Conservation (phyloP, 2,329 filamentous ascomycete genomes). For the Chaetoscypha palmicola region DNA sequence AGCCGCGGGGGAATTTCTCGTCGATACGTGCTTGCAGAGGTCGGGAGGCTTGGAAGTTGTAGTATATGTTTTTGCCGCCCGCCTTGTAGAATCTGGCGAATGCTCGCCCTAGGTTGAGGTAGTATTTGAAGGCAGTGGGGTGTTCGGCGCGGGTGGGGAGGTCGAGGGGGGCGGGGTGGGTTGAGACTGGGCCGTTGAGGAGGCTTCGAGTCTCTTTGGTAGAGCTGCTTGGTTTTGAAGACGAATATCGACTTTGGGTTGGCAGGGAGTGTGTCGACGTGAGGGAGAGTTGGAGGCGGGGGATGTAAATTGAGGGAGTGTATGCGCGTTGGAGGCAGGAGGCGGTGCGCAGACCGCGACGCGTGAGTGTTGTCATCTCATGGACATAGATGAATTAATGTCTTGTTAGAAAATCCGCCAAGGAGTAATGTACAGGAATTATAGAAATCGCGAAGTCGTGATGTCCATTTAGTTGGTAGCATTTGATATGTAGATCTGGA, state of each 20-base stretch:
- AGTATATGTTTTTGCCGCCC: conserved; percentile 67
- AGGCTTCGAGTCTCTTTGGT: conserved; percentile 18
- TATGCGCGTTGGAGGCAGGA: conserved; percentile 12
- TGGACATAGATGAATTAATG: not conserved
- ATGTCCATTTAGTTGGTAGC: too few relatives aligned
- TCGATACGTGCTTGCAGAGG: conserved; percentile 42
- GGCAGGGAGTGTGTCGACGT: conserved; percentile 26
- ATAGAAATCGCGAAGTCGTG: not conserved
- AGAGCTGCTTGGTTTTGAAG: conserved; percentile 22
- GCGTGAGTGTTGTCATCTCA: conserved; percentile 24
- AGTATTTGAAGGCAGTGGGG: conserved; percentile 33
- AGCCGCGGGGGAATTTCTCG: conserved; percentile 32
- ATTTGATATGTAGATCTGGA: too few relatives aligned
- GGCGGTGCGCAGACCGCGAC: conserved; percentile 24
- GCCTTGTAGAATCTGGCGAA: conserved; percentile 84
- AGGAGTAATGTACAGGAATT: not conserved
- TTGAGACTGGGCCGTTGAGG: conserved; percentile 66
- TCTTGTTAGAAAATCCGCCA: not conserved
- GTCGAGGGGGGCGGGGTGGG: conserved; percentile 62
- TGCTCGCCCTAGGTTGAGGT: conserved; percentile 50
- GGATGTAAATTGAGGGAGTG: conserved; percentile 35
- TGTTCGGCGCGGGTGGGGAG: conserved; percentile 49
- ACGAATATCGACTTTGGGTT: conserved; percentile 31
- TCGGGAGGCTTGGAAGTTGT: conserved; percentile 49
- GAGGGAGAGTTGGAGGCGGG: conserved; percentile 30